phyloP scores from a whole-genome alignment of 805 yeast genomes.

The Schizosaccharomyces osmophilus region DNA sequence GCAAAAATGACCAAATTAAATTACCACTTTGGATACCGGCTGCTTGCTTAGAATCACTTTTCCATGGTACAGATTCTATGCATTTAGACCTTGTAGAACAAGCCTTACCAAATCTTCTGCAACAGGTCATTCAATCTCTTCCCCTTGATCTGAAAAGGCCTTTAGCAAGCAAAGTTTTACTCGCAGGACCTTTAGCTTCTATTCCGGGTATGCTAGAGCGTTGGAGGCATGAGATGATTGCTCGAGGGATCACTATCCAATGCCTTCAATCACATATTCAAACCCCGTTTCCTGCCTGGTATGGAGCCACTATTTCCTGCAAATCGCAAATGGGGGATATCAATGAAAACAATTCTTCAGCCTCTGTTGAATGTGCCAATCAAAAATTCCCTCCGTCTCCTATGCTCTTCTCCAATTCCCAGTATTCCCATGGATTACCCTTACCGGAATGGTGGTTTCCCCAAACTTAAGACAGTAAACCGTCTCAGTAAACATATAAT shows the following conservation, averaged over 20 bases:
- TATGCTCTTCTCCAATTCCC: too few species aligned
- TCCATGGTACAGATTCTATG: background rate
- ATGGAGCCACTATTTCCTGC: background rate
- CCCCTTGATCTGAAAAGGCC: background rate
- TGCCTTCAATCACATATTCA: background rate
- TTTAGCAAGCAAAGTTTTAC: background rate
- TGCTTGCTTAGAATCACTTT: background rate
- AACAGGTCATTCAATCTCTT: background rate
- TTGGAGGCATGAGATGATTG: background rate
- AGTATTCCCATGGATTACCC: too few species aligned
- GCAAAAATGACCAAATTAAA: background rate
- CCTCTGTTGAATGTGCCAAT: too few species aligned
- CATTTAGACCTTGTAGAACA: background rate
- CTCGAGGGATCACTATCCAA: background rate
- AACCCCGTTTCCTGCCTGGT: background rate
- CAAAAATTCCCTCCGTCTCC: too few species aligned
- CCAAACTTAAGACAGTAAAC: too few species aligned
- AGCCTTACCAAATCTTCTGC: background rate
- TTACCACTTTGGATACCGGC: background rate
- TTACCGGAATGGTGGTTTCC: too few species aligned
- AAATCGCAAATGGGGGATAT: background rate
- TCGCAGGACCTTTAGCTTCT: background rate
- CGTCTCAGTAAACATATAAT: too few species aligned
- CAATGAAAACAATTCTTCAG: too few species aligned
- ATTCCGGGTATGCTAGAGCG: background rate